Conservation (phyloP, 306 rosid species). For the Rosa chinensis region DNA sequence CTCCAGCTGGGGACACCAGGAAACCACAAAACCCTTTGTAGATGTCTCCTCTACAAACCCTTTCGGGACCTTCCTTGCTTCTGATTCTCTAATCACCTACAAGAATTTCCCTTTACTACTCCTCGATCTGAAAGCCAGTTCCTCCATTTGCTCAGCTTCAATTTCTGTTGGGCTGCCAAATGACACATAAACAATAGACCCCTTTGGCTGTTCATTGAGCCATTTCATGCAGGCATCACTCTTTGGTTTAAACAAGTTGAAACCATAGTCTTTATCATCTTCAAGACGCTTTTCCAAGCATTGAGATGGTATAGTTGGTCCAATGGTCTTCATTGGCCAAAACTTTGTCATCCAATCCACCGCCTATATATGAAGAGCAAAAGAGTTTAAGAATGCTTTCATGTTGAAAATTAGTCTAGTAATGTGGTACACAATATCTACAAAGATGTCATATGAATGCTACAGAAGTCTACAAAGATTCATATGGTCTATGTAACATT, state of each 20-base stretch:
- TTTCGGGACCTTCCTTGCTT: constrained; percentile 25
- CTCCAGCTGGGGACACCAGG: constrained; percentile 11
- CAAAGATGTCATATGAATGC: neutral
- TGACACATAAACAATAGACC: constrained; percentile 23
- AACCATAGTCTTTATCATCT: constrained; percentile 23
- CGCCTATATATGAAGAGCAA: constrained; percentile 9
- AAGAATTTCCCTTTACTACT: constrained; percentile 10
- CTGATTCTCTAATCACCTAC: constrained; percentile 37
- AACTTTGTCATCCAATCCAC: constrained; percentile 10
- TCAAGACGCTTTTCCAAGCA: constrained; percentile 9
- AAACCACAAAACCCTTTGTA: constrained; percentile 14
- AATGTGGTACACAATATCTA: neutral
- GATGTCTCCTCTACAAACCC: constrained; percentile 21
- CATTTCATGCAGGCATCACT: constrained; percentile 7
- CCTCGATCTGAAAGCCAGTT: constrained; percentile 27
- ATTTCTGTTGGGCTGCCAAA: constrained; percentile 27
- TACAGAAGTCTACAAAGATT: too few relatives aligned
- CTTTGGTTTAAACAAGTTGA: neutral
- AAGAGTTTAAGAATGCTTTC: too few relatives aligned
- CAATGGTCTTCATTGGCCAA: constrained; percentile 18
- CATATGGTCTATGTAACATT: too few relatives aligned
- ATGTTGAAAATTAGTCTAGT: neutral
- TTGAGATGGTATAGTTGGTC: constrained; percentile 26
- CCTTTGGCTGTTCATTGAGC: constrained; percentile 14
- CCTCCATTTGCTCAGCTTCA: constrained; percentile 20